Conservation (phyloP, 2,329 filamentous ascomycete species). For the Orbilia brochopaga region DNA sequence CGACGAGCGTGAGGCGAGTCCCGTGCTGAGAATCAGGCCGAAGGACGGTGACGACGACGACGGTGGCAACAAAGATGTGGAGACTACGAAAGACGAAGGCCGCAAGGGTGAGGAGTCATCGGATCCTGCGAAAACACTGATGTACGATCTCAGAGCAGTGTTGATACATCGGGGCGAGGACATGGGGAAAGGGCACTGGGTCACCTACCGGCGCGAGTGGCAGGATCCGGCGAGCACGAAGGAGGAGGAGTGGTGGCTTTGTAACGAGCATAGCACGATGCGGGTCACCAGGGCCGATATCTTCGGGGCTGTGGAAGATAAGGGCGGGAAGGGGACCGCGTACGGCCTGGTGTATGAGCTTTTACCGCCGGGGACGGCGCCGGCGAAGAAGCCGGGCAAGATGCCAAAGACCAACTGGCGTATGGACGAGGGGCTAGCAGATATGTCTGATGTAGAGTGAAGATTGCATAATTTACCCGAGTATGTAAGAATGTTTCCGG, state of each 20-base stretch:
- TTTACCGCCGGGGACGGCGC: constrained; percentile 9
- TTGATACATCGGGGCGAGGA: constrained; percentile 16
- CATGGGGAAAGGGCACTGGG: constrained; percentile 13
- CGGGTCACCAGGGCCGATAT: constrained; percentile 6
- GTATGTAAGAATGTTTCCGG: too few relatives aligned
- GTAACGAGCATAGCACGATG: constrained; percentile 21
- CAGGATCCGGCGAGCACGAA: background rate
- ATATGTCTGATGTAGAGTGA: too few relatives aligned
- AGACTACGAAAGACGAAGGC: constrained; percentile 2
- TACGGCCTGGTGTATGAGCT: constrained; percentile 31
- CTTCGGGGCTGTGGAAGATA: constrained; percentile 12
- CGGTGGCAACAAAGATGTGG: background rate
- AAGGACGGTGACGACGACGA: background rate
- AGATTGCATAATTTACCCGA: too few relatives aligned
- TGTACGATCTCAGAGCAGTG: constrained; percentile 25
- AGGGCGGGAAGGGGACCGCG: constrained; percentile 1
- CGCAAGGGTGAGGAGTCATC: background rate
- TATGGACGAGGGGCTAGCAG: background rate
- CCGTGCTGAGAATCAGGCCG: background rate
- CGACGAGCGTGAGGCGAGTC: constrained; percentile 1
- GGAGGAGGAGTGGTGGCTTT: constrained; percentile 38
- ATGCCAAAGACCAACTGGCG: constrained; percentile 1
- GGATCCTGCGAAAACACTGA: constrained; percentile 2
- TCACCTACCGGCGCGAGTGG: constrained; percentile 35
- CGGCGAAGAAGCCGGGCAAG: constrained; percentile 1